phyloP scores from a whole-genome alignment of 495 filamentous ascomycete species.

The Haplographium delicatum region DNA sequence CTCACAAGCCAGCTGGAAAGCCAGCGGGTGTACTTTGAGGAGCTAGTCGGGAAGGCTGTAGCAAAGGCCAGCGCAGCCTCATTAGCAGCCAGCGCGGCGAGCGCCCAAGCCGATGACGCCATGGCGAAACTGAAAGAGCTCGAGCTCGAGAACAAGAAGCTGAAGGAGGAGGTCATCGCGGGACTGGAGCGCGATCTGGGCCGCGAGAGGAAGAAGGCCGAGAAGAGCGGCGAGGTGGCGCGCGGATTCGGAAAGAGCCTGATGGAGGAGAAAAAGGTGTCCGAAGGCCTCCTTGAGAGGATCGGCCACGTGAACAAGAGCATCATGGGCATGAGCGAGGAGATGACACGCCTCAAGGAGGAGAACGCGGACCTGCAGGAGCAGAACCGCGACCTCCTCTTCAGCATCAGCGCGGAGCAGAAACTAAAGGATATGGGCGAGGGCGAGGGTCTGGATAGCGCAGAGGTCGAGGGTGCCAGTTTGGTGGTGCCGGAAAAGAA shows the following conservation, averaged over 20 bases:
- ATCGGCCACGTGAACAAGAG: conserved; percentile 63
- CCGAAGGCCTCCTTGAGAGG: conserved; percentile 68
- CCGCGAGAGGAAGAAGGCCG: conserved; percentile 60
- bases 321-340: conserved; percentile 45
- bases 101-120: conserved; percentile 45
- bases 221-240: conserved; percentile 69
- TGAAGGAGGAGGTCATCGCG: conserved; percentile 55
- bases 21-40: conserved; percentile 91
- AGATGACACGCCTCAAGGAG: conserved; percentile 47
- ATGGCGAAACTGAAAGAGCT: conserved; percentile 48
- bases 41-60: conserved; percentile 81
- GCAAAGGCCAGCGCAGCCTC: conserved; percentile 82
- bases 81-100: conserved; percentile 57
- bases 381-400: conserved; percentile 82
- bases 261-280: conserved; percentile 84
- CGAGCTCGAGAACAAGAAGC: conserved; percentile 45
- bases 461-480: conserved; percentile 42
- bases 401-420: conserved; percentile 81
- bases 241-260: conserved; percentile 69
- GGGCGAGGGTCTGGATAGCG: conserved; percentile 36
- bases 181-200: conserved; percentile 63
- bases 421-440: conserved; percentile 68
- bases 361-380: conserved; percentile 65
- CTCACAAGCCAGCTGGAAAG: conserved; percentile 87
- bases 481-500: conserved; percentile 48